These are phyloP conservation scores for Cadophora malorum DNA, from an alignment of 2,329 filamentous ascomycete genomes.

Conservation along the genomic window DNA sequence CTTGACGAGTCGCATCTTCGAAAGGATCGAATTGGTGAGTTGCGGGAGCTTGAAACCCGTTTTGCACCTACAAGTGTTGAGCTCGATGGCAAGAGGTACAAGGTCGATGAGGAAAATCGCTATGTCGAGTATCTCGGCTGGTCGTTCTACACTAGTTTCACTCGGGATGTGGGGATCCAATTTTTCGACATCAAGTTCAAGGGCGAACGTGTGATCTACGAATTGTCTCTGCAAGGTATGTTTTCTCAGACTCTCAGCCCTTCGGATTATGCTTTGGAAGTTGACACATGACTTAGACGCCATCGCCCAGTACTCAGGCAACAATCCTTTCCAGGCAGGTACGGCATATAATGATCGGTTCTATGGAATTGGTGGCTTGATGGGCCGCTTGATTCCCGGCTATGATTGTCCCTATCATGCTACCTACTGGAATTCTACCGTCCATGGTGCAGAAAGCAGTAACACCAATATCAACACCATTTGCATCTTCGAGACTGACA, in stretches of 20 bases:
- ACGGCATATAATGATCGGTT: background rate
- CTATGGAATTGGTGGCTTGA: background rate
- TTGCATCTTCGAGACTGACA: slow-evolving; percentile 50
- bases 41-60: no score
- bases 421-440: slow-evolving; percentile 52
- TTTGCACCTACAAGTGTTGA: no score
- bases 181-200: slow-evolving; percentile 61
- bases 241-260: background rate
- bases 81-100: no score
- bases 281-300: background rate
- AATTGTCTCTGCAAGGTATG: slow-evolving; percentile 38
- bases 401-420: slow-evolving; percentile 56
- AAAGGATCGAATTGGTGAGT: no score
- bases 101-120: no score
- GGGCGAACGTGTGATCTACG: slow-evolving; percentile 51
- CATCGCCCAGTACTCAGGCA: background rate
- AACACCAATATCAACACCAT: no score
- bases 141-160: slow-evolving; percentile 57
- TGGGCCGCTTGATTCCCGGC: slow-evolving; percentile 18
- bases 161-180: slow-evolving; percentile 54
- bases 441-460: no score
- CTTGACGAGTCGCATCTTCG: no score
- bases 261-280: background rate
- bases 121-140: no score
- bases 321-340: background rate